phyloP scores from a whole-genome alignment of 345 rosid genomes.

The Eucalyptus microcorys region DNA sequence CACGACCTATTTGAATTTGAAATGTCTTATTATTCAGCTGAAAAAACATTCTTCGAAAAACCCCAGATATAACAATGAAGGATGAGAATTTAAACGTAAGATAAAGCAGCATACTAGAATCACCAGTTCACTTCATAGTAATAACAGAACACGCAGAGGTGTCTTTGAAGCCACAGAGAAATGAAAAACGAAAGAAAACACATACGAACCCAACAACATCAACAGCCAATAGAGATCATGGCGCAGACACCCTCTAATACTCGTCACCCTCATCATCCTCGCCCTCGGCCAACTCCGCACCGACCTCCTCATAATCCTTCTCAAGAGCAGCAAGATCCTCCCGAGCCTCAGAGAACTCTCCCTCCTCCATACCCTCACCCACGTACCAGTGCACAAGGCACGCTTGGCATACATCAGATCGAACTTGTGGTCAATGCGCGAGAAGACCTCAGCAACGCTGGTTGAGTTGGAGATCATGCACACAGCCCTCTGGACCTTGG shows the following conservation, averaged over 20 bases:
- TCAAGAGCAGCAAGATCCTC: slow-evolving; percentile 73
- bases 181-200: background rate
- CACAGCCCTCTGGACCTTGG: slow-evolving; percentile 69
- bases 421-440: slow-evolving; percentile 63
- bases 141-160: background rate
- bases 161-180: background rate
- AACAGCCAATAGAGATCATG: background rate
- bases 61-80: background rate
- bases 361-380: slow-evolving; percentile 87
- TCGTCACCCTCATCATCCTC: slow-evolving; percentile 46
- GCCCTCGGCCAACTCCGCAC: slow-evolving; percentile 66
- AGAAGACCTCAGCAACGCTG: slow-evolving; percentile 73
- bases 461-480: slow-evolving; percentile 82
- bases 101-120: background rate
- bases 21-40: background rate
- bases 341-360: slow-evolving; percentile 72
- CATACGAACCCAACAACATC: background rate
- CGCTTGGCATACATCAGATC: slow-evolving; percentile 74
- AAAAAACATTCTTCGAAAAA: background rate
- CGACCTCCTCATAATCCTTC: slow-evolving; percentile 77
- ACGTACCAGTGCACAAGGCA: slow-evolving; percentile 76
- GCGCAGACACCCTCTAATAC: background rate
- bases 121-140: background rate
- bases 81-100: background rate
- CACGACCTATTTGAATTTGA: background rate